Conservation (phyloP, 1,284 basidiomycete genomes). For the Mycena sp. region DNA sequence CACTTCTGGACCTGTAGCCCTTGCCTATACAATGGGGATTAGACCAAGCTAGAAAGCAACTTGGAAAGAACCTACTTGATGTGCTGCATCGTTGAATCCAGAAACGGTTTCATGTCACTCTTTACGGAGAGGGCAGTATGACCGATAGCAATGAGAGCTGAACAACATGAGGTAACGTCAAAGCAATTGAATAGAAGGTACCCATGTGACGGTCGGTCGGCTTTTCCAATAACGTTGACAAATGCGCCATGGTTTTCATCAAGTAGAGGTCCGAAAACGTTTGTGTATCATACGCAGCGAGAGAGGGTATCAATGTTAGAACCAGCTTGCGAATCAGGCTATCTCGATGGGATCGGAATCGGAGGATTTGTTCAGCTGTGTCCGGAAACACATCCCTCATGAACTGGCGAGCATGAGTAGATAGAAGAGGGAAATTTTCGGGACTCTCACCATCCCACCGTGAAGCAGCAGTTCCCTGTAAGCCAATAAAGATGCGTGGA, state of each 20-base stretch:
- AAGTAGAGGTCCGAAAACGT: conserved; percentile 91
- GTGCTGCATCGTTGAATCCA: conserved; percentile 91
- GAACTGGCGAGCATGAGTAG: conserved; percentile 62
- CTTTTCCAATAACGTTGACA: conserved; percentile 89
- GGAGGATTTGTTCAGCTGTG: conserved; percentile 91
- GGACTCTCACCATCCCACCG: conserved; percentile 84
- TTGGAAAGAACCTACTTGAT: conserved; percentile 64
- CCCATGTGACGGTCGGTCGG: conserved; percentile 91
- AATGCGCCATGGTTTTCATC: conserved; percentile 91
- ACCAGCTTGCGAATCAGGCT: conserved; percentile 90
- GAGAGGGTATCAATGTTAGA: conserved; percentile 91
- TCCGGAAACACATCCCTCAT: conserved; percentile 93
- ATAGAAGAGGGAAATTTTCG: not conserved
- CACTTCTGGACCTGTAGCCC: conserved; percentile 89
- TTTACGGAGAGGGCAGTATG: conserved; percentile 93
- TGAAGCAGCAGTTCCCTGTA: conserved; percentile 93
- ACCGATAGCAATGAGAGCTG: conserved; percentile 96
- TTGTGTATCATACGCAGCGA: conserved; percentile 94
- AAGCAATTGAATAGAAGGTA: conserved; percentile 38
- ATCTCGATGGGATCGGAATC: conserved; percentile 90
- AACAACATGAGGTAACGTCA: conserved; percentile 9
- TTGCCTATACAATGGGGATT: conserved; percentile 40
- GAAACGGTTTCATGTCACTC: conserved; percentile 95
- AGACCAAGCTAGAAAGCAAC: not conserved
- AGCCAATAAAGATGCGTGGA: conserved; percentile 94